Evolutionary conservation across 1,284 basidiomycete species (phyloP), one percentile per base, ranked within the genome.

Genomic region (Spongiforma sp.): DNA sequence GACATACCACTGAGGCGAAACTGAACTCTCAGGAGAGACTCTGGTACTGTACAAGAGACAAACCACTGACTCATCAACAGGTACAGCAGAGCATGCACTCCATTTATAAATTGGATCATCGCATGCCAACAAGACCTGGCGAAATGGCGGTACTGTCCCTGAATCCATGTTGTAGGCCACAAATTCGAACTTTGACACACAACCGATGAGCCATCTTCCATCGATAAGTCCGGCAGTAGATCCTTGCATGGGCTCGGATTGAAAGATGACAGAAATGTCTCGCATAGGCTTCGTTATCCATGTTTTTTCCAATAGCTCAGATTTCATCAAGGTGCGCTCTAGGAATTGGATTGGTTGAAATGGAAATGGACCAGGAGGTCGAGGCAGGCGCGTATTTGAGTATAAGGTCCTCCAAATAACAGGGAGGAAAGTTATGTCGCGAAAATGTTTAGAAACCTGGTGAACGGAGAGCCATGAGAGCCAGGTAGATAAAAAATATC

Each of bases 201-300:
- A 58, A 32, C 28, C 57, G 7, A 58, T 58, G 39, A 58, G 37
- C 56, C 57, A 58, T 58, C 57, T 58, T 17, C 57, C 39, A 17
- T 58, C 19, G 30, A 58, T 43, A 34, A 58, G 30, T 52, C 19
- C 21, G 24, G 33, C 12, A 32, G 52, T 15, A 54, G 30, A 33
- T 12, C 30, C 10, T 54, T n/a, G n/a, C n/a, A n/a, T n/a, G 30
- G 21, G 28, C 11, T 33, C 12, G 17, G 21, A 54, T n/a, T 32
- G 21, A 21, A 19, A 54, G 10, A 32, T 21, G 33, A 14, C n/a
- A n/a, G 52, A 34, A 15, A 33, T 54, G 52, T 33, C 28, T n/a
- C 52, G 52, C 32, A 54, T 54, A 33, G 32, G 52, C 14, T 9
- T 28, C 12, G 28, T 33, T 17, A 21, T 54, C 52, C 52, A 54